Percentiles rank a stretch among this genome's conserved stretches.
These are phyloP conservation scores for Coemansia sp. DNA, from an alignment of 192 early-diverging fungal species.

Conservation along the genomic window DNA sequence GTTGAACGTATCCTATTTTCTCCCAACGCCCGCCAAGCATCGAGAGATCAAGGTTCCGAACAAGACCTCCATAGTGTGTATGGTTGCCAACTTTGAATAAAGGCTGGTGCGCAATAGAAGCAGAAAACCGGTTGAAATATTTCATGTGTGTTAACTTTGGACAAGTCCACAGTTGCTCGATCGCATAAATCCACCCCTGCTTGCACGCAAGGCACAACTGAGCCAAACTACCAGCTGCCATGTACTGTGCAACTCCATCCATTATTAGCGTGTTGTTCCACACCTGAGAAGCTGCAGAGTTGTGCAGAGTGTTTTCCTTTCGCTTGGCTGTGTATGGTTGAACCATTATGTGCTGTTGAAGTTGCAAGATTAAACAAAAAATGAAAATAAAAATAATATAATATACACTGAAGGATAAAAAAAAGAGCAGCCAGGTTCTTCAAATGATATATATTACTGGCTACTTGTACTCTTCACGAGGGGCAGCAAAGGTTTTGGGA, in stretches of 20 bases:
- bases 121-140: conserved; percentile 5
- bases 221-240: neutral
- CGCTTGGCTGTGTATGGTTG: too few relatives aligned
- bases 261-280: conserved; percentile 14
- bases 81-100: conserved; percentile 8
- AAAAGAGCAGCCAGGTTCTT: neutral
- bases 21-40: conserved; percentile 37
- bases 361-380: neutral
- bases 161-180: conserved; percentile 8
- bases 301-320: too few relatives aligned
- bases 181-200: conserved; percentile 18
- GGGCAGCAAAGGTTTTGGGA: neutral
- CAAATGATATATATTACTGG: too few relatives aligned
- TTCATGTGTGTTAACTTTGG: conserved; percentile 8
- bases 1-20: conserved; percentile 5
- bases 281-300: neutral
- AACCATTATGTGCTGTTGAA: too few relatives aligned
- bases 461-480: neutral
- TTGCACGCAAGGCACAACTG: conserved; percentile 1
- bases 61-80: conserved; percentile 14
- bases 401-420: too few relatives aligned
- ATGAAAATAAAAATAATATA: neutral
- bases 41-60: conserved; percentile 17
- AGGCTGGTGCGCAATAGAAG: neutral
- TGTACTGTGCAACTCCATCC: neutral